Evolutionary conservation across 495 filamentous ascomycete species (phyloP), one percentile per base, ranked within the genome.

Genomic region (Hypoxylon trugodes): DNA sequence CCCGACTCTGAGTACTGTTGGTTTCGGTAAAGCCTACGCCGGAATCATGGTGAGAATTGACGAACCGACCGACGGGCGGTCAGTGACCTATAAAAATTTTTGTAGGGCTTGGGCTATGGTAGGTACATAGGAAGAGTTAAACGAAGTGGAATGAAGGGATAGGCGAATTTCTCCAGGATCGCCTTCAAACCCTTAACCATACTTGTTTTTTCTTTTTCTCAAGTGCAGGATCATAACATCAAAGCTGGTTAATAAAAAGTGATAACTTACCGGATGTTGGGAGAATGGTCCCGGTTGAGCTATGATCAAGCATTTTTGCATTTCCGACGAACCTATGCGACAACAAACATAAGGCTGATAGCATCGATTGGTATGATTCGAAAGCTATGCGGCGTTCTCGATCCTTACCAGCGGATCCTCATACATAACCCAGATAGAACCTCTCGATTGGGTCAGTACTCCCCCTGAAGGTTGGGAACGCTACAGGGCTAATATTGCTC

Each of bases 21-120:
- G 45, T 60, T 61, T 61, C 62, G 62, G 62, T 45, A 60, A 56
- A 19, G 43, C 51, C 36, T 22, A 56, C 50, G 35, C 43, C 62
- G 49, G 38, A 36, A 47, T 25, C 12, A 25, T 49, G 56, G 43
- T 58, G 57, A 35, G 21, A 49, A 58, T 40, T 6, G 38, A 41
- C 53, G 51, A 57, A 66, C 40, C 58, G 57, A 28, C 38, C 57
- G 22, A 43, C 40, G 37, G 16, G 8, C 48, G 62, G 21, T 55
- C 62, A 51, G 8, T 33, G 41, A n/a, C 33, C 35, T 35, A 25
- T 42, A 53, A 40, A 30, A 37, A 36, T 30, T 9, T n/a, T n/a
- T 19, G 22, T 30, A 46, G 48, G 32, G 41, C 32, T 47, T 33
- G 58, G 38, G 26, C 19, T 37, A 48, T 32, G 35, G 36, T 22